Evolutionary conservation across 169 alveolate species (phyloP).

Genomic region (Theileria sp.): DNA sequence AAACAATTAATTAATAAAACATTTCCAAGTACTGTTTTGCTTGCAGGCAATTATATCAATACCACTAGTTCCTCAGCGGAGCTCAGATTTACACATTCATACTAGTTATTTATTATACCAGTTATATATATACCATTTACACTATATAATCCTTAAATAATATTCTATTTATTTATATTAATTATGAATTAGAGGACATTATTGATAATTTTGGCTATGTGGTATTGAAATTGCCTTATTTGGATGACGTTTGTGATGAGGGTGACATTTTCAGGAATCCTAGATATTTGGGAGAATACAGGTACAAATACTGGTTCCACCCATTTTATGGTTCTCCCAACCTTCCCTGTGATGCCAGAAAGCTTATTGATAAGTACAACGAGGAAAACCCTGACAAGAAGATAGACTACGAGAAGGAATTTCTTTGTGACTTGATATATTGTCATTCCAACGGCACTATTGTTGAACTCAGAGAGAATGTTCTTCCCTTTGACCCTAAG

Average conservation of each 20-base stretch:
- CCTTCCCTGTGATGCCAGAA: constrained; percentile 63
- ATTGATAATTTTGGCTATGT: background rate
- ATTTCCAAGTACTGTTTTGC: background rate
- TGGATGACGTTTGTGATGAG: constrained; percentile 74
- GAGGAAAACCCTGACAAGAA: constrained; percentile 64
- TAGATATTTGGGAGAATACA: constrained; percentile 68
- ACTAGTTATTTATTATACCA: background rate
- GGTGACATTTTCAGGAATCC: constrained; percentile 76
- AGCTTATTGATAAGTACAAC: constrained; percentile 69
- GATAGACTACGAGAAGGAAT: constrained; percentile 61
- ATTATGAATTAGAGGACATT: background rate
- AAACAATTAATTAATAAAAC: background rate
- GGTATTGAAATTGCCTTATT: constrained; percentile 38
- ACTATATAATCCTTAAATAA: background rate
- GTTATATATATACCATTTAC: background rate
- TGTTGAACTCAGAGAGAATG: constrained; percentile 69
- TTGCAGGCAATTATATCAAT: too few species aligned
- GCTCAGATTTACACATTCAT: too few species aligned
- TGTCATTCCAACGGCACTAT: constrained; percentile 80
- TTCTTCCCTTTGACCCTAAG: constrained; percentile 35
- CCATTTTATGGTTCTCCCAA: constrained; percentile 72
- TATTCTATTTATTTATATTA: background rate
- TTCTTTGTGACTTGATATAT: constrained; percentile 64
- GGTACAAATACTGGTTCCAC: constrained; percentile 69
- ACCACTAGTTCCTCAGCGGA: too few species aligned